Conservation (phyloP, 1,284 basidiomycete species). For the Cutaneotrichosporon sp. region DNA sequence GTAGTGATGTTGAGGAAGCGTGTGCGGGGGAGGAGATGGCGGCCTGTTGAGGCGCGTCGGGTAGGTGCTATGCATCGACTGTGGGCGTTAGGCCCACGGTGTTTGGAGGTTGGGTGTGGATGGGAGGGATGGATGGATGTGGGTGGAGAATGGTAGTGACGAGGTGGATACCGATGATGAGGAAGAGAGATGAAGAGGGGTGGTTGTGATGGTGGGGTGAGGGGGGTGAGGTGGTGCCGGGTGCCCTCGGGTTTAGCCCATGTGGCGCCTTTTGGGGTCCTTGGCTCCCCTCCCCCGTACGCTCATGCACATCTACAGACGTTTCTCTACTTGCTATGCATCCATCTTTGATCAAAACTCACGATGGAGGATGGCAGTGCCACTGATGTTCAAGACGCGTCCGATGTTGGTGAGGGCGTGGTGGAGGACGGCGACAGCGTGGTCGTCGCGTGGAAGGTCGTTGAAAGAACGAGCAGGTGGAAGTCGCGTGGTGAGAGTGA, state of each 20-base stretch:
- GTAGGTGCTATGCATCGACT: conserved; percentile 15
- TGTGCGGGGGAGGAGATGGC: neutral
- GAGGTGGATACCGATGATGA: neutral
- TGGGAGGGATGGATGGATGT: conserved; percentile 8
- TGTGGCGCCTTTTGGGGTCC: neutral
- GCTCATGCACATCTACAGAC: neutral
- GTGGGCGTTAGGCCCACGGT: conserved; percentile 24
- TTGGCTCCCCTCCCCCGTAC: neutral
- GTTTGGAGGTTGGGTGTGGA: conserved; percentile 5
- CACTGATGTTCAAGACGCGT: conserved; percentile 2
- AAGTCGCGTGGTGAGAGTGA: conserved; percentile 5
- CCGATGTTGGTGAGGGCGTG: neutral
- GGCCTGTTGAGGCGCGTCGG: neutral
- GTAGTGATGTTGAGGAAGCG: neutral
- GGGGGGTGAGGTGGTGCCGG: neutral
- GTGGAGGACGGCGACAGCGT: conserved; percentile 22
- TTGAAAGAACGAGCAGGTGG: conserved; percentile 10
- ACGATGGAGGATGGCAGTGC: neutral
- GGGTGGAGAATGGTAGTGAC: conserved; percentile 5
- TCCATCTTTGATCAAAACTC: neutral
- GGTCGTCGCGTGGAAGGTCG: conserved; percentile 26
- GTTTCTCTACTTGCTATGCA: neutral
- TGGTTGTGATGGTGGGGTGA: neutral
- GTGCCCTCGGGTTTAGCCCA: neutral
- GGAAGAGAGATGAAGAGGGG: neutral